These are phyloP conservation scores for Halophytophthora batemanensis DNA, from an alignment of 352 stramenopile genomes.

Conservation along the genomic window DNA sequence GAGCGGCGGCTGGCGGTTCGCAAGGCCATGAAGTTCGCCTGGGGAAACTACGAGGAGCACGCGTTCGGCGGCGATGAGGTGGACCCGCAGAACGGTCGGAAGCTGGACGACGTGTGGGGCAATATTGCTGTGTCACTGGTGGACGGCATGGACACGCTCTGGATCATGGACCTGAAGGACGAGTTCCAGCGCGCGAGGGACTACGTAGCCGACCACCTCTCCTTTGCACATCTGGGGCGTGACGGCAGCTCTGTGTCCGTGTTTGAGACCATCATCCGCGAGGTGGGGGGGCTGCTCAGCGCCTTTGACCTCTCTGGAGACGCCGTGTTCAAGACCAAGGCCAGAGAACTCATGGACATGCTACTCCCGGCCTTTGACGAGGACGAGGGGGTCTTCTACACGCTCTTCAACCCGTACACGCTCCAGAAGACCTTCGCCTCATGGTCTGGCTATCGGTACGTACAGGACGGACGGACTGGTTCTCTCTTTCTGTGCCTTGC, in stretches of 20 bases:
- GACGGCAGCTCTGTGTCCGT: conserved; percentile 83
- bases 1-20: conserved; percentile 41
- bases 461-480: neutral
- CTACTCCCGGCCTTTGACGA: conserved; percentile 90
- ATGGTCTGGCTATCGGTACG: conserved; percentile 40
- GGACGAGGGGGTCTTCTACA: conserved; percentile 88
- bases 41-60: conserved; percentile 90
- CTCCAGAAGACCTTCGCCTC: conserved; percentile 39
- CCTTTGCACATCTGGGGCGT: conserved; percentile 76
- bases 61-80: conserved; percentile 97
- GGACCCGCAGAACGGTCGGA: conserved; percentile 61
- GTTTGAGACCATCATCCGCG: conserved; percentile 99
- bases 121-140: conserved; percentile 91
- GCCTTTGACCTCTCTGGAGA: conserved; percentile 92
- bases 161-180: conserved; percentile 93
- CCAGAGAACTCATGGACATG: conserved; percentile 89
- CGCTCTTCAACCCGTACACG: conserved; percentile 85
- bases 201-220: conserved; percentile 78
- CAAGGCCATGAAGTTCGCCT: conserved; percentile 72
- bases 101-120: conserved; percentile 85
- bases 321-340: conserved; percentile 90
- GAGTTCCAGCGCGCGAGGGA: conserved; percentile 90
- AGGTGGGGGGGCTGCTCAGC: conserved; percentile 95
- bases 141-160: conserved; percentile 96
- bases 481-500: neutral